These are phyloP conservation scores for Jatropha curcas DNA, from an alignment of 345 rosid species.

Conservation along the genomic window DNA sequence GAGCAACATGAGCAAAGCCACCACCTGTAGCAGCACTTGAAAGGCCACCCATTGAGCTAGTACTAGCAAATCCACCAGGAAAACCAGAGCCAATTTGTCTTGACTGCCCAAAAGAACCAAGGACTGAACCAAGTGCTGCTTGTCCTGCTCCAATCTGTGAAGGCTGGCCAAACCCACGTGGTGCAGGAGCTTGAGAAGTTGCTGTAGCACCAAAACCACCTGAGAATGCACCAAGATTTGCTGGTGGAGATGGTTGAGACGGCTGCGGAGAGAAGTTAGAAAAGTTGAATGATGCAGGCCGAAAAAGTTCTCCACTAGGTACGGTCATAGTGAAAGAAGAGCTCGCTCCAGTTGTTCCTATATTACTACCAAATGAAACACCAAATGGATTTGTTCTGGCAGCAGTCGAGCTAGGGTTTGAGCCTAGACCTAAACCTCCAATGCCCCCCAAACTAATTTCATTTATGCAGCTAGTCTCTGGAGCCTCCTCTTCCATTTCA, in stretches of 20 bases:
- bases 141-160: conserved; percentile 81
- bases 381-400: conserved; percentile 76
- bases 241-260: conserved; percentile 57
- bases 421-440: conserved; percentile 73
- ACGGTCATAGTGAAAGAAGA: conserved; percentile 56
- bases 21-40: conserved; percentile 51
- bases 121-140: conserved; percentile 89
- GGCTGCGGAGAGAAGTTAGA: conserved; percentile 59
- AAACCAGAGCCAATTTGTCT: conserved; percentile 77
- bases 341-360: conserved; percentile 43
- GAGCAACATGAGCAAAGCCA: conserved; percentile 50
- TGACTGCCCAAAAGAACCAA: conserved; percentile 94
- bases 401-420: conserved; percentile 46
- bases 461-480: conserved; percentile 56
- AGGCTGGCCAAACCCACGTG: conserved; percentile 73
- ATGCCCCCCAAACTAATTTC: conserved; percentile 69
- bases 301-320: conserved; percentile 81
- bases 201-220: conserved; percentile 55
- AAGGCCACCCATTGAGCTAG: conserved; percentile 60
- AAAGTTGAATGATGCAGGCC: conserved; percentile 86
- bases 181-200: conserved; percentile 56
- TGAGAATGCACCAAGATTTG: conserved; percentile 51
- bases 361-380: conserved; percentile 60
- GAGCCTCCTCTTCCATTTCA: conserved; percentile 98
- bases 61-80: conserved; percentile 55